A percentile compares a stretch with the other conserved stretches of the same genome.
phyloP scores from a whole-genome alignment of 1,284 basidiomycete genomes.

The Vanrija sp. region DNA sequence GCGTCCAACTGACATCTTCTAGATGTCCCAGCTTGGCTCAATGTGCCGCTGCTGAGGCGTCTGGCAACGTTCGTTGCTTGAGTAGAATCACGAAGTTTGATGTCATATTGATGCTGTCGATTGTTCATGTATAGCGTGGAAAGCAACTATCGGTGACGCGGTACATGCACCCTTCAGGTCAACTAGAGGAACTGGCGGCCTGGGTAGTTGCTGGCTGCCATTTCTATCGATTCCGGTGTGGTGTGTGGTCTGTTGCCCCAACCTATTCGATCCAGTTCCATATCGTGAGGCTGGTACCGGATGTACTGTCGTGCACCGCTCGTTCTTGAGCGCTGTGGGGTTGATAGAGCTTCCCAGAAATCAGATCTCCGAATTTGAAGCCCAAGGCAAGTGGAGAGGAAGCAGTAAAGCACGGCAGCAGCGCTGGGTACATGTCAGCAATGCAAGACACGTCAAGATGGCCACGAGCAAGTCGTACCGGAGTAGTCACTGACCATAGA shows the following conservation, averaged over 20 bases:
- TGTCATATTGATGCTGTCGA: background rate
- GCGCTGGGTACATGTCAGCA: slow-evolving; percentile 17
- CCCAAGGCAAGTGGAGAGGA: slow-evolving; percentile 45
- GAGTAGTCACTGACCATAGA: slow-evolving; percentile 24
- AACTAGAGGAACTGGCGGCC: background rate
- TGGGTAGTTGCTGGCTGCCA: background rate
- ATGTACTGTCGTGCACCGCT: slow-evolving; percentile 1
- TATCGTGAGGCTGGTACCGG: background rate
- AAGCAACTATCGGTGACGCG: background rate
- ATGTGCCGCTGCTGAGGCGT: slow-evolving; percentile 36
- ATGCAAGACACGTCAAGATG: background rate
- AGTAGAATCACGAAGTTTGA: background rate
- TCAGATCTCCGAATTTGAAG: slow-evolving; percentile 37
- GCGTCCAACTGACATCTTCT: background rate
- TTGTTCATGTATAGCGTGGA: background rate
- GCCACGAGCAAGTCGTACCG: background rate
- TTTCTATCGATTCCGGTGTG: slow-evolving; percentile 2
- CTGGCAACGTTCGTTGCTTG: slow-evolving; percentile 38
- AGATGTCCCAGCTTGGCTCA: slow-evolving; percentile 43
- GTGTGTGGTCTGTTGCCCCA: background rate
- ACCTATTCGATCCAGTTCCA: background rate
- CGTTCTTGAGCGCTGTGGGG: slow-evolving; percentile 8
- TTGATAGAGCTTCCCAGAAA: slow-evolving; percentile 32
- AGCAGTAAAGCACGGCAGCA: slow-evolving; percentile 40
- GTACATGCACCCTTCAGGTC: background rate